phyloP scores from a whole-genome alignment of 2,329 filamentous ascomycete species.

The Fusarium pseudograminearum region DNA sequence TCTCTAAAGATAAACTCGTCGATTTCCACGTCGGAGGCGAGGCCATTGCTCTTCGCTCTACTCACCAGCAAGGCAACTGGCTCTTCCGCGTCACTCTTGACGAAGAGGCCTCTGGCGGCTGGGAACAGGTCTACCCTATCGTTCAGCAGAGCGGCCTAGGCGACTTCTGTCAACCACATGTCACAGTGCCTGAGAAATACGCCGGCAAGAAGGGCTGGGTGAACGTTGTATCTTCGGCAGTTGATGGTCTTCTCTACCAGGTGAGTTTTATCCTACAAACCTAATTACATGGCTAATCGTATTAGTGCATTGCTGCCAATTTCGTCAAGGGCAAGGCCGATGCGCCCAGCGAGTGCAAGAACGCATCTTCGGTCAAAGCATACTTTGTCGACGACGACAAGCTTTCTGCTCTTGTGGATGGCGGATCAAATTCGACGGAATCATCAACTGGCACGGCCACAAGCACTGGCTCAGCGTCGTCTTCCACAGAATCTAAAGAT shows the following conservation, averaged over 20 bases:
- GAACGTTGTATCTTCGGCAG: constrained; percentile 62
- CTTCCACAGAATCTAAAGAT: constrained; percentile 36
- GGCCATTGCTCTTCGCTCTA: constrained; percentile 60
- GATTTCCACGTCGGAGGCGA: constrained; percentile 71
- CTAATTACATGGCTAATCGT: neutral
- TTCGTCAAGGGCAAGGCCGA: constrained; percentile 62
- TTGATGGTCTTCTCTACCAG: constrained; percentile 69
- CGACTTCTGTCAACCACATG: constrained; percentile 63
- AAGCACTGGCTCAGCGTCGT: constrained; percentile 35
- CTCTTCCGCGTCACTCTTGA: constrained; percentile 70
- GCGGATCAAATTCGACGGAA: constrained; percentile 20
- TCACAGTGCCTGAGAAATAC: constrained; percentile 63
- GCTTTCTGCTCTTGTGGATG: constrained; percentile 52
- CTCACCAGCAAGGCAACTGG: constrained; percentile 66
- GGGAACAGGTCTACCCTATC: constrained; percentile 67
- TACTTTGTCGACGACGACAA: constrained; percentile 51
- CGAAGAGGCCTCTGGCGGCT: constrained; percentile 59
- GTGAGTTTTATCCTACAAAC: constrained; percentile 51
- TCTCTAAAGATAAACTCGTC: constrained; percentile 60
- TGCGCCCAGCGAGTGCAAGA: constrained; percentile 52
- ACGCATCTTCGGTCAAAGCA: constrained; percentile 51
- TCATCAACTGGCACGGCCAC: constrained; percentile 33
- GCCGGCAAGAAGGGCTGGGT: constrained; percentile 68
- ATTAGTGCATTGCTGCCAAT: constrained; percentile 66
- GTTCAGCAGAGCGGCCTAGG: constrained; percentile 67